Evolutionary conservation across 371 early-diverging fungal genomes (phyloP).

Genomic region (Dichotomocladium elegans): DNA sequence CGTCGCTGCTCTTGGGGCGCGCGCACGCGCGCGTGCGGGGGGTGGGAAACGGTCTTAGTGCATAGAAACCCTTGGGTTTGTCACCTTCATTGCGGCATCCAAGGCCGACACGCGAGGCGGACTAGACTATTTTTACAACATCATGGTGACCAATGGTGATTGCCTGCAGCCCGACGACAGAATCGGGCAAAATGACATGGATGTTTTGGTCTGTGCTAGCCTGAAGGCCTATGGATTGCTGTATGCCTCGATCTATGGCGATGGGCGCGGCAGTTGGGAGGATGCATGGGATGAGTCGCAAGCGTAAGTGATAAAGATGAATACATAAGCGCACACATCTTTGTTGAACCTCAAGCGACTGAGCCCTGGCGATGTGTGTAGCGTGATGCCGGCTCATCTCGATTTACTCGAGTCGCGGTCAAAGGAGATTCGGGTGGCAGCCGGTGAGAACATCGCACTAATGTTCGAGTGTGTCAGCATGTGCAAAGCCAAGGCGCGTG

Average conservation of each 20-base stretch:
- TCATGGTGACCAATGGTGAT: conserved; percentile 21
- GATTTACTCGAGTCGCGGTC: conserved; percentile 50
- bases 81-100: conserved; percentile 58
- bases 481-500: not conserved
- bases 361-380: not conserved
- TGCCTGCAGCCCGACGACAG: conserved; percentile 15
- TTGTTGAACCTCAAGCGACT: no score
- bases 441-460: conserved; percentile 72
- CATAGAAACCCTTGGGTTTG: conserved; percentile 45
- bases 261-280: conserved; percentile 25
- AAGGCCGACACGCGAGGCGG: conserved; percentile 40
- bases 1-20: no score
- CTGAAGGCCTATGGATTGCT: conserved; percentile 44
- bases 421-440: conserved; percentile 63
- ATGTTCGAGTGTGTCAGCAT: conserved; percentile 48
- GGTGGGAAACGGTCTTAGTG: no score
- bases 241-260: conserved; percentile 44
- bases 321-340: no score
- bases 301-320: conserved; percentile 12
- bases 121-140: conserved; percentile 25
- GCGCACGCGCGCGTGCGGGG: no score
- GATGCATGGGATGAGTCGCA: conserved; percentile 44
- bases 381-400: conserved; percentile 34
- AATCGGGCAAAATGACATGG: conserved; percentile 12
- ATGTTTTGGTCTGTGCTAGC: conserved; percentile 25